phyloP scores from a whole-genome alignment of 345 rosid genomes.

The Gynandropsis gynandra region DNA sequence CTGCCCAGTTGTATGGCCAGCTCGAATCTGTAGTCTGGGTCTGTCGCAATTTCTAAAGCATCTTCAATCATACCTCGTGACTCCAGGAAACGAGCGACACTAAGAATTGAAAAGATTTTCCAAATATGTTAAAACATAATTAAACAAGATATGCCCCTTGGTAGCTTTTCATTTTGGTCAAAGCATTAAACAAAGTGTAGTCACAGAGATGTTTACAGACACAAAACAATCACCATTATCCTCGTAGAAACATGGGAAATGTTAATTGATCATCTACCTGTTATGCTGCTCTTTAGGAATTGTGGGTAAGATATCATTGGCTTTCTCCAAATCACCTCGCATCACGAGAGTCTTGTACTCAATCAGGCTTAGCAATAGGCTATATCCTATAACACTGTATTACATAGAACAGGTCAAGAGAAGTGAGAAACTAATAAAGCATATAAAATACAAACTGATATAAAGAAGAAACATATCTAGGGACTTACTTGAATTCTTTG shows the following conservation, averaged over 20 bases:
- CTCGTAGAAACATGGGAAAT: no score
- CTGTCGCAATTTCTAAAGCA: constrained; percentile 94
- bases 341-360: constrained; percentile 94
- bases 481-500: constrained; percentile 94
- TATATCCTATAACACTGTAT: constrained; percentile 78
- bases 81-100: constrained; percentile 98
- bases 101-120: constrained; percentile 25
- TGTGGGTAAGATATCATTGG: constrained; percentile 70
- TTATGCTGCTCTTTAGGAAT: constrained; percentile 84
- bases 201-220: no score
- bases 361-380: constrained; percentile 74
- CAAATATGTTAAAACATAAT: constrained; percentile 13
- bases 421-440: constrained; percentile 15
- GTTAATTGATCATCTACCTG: constrained; percentile 37
- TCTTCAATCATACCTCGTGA: constrained; percentile 94
- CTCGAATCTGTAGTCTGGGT: constrained; percentile 93
- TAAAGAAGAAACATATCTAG: constrained; percentile 4
- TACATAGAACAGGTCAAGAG: constrained; percentile 2
- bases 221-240: no score
- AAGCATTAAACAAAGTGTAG: constrained; percentile 6
- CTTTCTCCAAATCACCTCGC: constrained; percentile 87
- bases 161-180: constrained; percentile 4
- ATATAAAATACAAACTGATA: constrained; percentile 4
- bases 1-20: constrained; percentile 92
- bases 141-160: not conserved